Base-by-base conservation (phyloP, 371 early-diverging fungal genomes). In the Blakeslea trispora region DNA sequence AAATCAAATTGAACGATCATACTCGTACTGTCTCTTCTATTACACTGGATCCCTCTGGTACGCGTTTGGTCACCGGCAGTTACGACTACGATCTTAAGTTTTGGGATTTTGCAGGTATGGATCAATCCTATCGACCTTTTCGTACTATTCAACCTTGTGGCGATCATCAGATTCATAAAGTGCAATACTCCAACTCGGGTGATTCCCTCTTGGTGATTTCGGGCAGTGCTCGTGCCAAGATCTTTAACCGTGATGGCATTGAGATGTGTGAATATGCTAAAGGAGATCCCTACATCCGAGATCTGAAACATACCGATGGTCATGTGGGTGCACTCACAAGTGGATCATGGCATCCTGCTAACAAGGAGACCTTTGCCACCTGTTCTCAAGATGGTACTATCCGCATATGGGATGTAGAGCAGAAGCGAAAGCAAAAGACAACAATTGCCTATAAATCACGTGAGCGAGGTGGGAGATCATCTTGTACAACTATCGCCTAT, bases 81-180 rank as follows among this genome's bases (percentile, higher is more conserved):
- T 88, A 91, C 53, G 94, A 94, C 61, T 87, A 90, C 50, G 81
- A 83, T 39, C 64, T 95, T 32, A 90, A 89, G 50, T 76, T 96
- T 43, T 97, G 95, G 95, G 95, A 94, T 71, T 97, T 97, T 74
- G 77, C 86, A 21, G 89, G 90, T 13, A 96, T 95, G 96, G 87
- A 92, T 69, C 75, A 83, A 11, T 69, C 82, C 0, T 84, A 89
- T 47, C 75, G 82, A 50, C 88, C 94, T 0, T 94, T 92, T 59
- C 75, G 93, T 34, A 85, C 87, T 8, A 69, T 97, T 42, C 89
- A 91, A 54, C 92, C 97, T 1, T 83, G 79, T 52, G 88, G 82
- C 18, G 92, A 91, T 1, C 86, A 94, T 60, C 94, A 93, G 57
- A 91, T 95, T 34, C 88, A 90, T 48, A 90, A 94, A 19, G 61